Base-by-base conservation (phyloP, 2,329 filamentous ascomycete species). In the Cryphonectria radicalis region DNA sequence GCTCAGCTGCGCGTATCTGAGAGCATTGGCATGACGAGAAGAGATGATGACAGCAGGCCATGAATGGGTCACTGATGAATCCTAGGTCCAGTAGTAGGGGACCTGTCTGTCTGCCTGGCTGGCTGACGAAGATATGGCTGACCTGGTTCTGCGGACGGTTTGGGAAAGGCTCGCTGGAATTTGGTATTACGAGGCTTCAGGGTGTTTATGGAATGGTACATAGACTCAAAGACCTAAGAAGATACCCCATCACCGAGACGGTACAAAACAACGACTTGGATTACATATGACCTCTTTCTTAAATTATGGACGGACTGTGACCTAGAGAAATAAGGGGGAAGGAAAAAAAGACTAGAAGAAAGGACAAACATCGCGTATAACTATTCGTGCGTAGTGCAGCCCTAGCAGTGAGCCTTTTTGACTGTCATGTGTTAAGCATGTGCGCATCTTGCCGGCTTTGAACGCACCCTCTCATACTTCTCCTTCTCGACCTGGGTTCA, bases 181-280 rank as follows among this genome's bases (percentile, higher is more conserved):
- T 8, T 13, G 55, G 7, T 1, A 35, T 35, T 6, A 59, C 25
- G 55, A 59, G 55, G 28, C 55, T 19, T 19, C 25, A 59, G 14
- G 25, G 55, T 32, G 13, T 59, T 59, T 14, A 32, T 17, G 55
- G 25, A 59, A 32, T 32, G 55, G 14, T 59, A 59, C 25, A 32
- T 59, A 59, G 55, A 59, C 55, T n/a, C 46, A 22, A 50, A 59
- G 55, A 59, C 14, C 35, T 14, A 19, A 59, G 28, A 32, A 17
- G 55, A 59, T 59, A 59, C 55, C 55, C 55, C 55, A 59, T 8
- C 55, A 35, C 55, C 55, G 55, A 59, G 25, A 59, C 55, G 28
- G 55, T 32, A 59, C 2, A 32, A 59, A 19, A 32, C 28, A 7
- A 59, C 28, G 55, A 32, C 55, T 59, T 35, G 28, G 55, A 17